Base-by-base conservation (phyloP, 2,329 filamentous ascomycete genomes). In the Penicillium sp. region DNA sequence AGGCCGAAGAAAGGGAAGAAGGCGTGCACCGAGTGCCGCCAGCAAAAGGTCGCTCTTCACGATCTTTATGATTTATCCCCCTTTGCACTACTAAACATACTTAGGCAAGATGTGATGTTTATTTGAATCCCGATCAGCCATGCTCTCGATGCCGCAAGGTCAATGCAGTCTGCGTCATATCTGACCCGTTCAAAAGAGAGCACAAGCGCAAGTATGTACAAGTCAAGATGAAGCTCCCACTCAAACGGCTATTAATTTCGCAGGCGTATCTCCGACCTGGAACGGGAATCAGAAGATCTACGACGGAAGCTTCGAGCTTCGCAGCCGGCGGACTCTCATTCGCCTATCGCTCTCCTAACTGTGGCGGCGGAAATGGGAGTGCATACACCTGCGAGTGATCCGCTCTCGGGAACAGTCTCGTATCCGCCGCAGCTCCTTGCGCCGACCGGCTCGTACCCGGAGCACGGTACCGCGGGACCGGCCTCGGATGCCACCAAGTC, bases 11-110 rank as follows among this genome's bases (percentile, higher is more conserved):
- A 62, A 49, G 59, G 60, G 31, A 70, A 70, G 53, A 70, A 69
- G 49, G 69, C 69, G 4, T 73, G 69, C 47, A 72, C 69, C 1
- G 67, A 71, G 54, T 73, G 70, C 55, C 61, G 69, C 31, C 70
- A 73, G 50, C 70, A 73, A 52, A 73, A 73, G 63, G 69, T 70
- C n/a, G 13, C 6, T n/a, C 6, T 11, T 2, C 8, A n/a, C 20
- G 4, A 10, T 13, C 8, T 31, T 6, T 34, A n/a, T 23, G 3
- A 27, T 6, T 1, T 7, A n/a, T n/a, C n/a, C n/a, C 11, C 1
- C 9, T 2, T 13, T 16, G 9, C 1, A 3, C 6, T 29, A 29
- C 22, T 50, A 8, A 46, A 18, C 34, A 1, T 6, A n/a, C 13
- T 9, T 4, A 69, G 66, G 65, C 66, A 2, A 66, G 61, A 59